Base-by-base conservation (phyloP, 768 basidiomycete genomes). In the Lactarius sanguifluus region DNA sequence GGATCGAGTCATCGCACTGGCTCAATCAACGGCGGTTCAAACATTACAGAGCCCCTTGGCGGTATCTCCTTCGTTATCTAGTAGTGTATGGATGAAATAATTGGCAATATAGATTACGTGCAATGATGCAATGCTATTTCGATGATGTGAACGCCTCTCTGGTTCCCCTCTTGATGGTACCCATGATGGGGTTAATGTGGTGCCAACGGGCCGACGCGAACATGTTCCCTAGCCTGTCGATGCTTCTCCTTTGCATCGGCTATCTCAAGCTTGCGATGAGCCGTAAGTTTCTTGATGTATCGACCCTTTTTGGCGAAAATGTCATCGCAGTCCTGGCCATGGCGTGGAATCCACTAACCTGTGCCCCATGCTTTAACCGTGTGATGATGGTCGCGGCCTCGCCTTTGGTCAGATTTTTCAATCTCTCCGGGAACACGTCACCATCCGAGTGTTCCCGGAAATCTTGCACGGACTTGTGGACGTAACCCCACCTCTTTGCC, bases 341-440 rank as follows among this genome's bases (percentile, higher is more conserved):
- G 16, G 55, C 50, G 45, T 41, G 34, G 62, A 57, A 61, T 56
- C 3, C 52, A 64, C 75, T 38, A 72, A 90, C 91, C 79, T 84
- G 80, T 40, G 89, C 89, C 30, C 92, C 92, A 71, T 94, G 88
- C 73, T 85, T 89, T 64, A 91, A 66, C 10, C 92, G 86, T 28
- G 86, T 86, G 67, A 95, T 89, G 55, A 94, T 86, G 69, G 87
- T 86, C 0, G 88, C 89, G 34, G 92, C 91, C 69, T 90, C 82
- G 2, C 93, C 93, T 74, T 91, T 93, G 1, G 85, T 92, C 71
- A 95, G 72, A 0, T 65, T 76, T 55, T 71, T 74, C 5, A 86
- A 73, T 54, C 75, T 77, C 36, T 78, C 71, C 10, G 74, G 74
- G 28, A 68, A 71, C 15, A 59, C 56, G 38, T 72, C 62, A 20